These are phyloP conservation scores for Psilocybe cyanescens DNA, from an alignment of 768 basidiomycete genomes.

Conservation along the genomic window DNA sequence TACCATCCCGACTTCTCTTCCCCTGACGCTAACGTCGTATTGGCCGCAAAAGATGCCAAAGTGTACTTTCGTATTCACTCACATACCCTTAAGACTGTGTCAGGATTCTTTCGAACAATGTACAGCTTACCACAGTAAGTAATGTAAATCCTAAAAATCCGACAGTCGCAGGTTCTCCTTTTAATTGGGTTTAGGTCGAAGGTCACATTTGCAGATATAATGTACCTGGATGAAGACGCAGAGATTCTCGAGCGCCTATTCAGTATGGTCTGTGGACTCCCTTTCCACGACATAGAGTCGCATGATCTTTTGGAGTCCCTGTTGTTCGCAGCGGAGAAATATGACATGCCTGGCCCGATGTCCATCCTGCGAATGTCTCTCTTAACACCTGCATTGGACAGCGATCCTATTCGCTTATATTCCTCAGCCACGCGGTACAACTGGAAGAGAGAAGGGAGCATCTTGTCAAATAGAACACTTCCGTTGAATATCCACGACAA, in stretches of 20 bases:
- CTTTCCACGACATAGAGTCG: slow-evolving; percentile 49
- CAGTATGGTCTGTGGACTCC: slow-evolving; percentile 64
- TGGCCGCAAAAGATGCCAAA: slow-evolving; percentile 53
- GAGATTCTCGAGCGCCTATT: slow-evolving; percentile 58
- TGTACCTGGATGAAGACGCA: slow-evolving; percentile 62
- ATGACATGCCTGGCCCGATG: slow-evolving; percentile 69
- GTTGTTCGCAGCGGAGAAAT: slow-evolving; percentile 69
- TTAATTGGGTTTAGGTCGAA: slow-evolving; percentile 4
- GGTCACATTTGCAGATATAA: slow-evolving; percentile 28
- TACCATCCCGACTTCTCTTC: slow-evolving; percentile 57
- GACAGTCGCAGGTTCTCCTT: not conserved
- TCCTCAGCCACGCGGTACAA: slow-evolving; percentile 58
- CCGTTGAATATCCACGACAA: slow-evolving; percentile 52
- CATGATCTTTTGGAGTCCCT: slow-evolving; percentile 60
- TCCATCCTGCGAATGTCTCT: slow-evolving; percentile 64
- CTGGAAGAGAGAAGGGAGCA: slow-evolving; percentile 59
- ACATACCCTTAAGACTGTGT: slow-evolving; percentile 62
- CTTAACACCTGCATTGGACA: slow-evolving; percentile 51
- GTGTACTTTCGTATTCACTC: slow-evolving; percentile 62
- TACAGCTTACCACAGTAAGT: slow-evolving; percentile 56
- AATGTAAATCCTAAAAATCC: not conserved
- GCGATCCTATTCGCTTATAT: slow-evolving; percentile 55
- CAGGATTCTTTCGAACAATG: slow-evolving; percentile 67
- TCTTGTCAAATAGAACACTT: slow-evolving; percentile 61
- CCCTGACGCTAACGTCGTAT: slow-evolving; percentile 57